Evolutionary conservation across 805 yeast genomes (phyloP), one percentile per base, ranked within the genome.

Genomic region (Kluyveromyces siamensis): DNA sequence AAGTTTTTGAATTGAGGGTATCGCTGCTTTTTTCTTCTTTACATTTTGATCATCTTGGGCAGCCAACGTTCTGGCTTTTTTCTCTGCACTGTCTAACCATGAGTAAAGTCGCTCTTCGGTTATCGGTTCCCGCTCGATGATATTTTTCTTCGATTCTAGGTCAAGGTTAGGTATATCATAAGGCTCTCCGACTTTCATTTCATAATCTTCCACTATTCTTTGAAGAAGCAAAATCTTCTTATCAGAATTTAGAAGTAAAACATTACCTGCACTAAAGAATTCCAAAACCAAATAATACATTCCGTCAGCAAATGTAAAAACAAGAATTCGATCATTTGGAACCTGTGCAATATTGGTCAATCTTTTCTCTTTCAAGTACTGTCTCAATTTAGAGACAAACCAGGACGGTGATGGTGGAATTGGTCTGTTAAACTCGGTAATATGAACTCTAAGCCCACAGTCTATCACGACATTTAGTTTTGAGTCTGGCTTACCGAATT

Each of bases 251-350:
- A 91, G 71, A 18, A 91, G 71, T 17, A 91, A 70, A 48, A 91
- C 78, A 61, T 91, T 91, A 27, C 99, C 99, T 2, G 96, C 96
- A 61, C 96, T 86, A 70, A 90, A 91, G 59, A 91, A 91, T 65
- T 91, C 99, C 47, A 91, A 66, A 0, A 87, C 96, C 54, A 91
- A 69, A 56, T 85, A 83, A 59, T 69, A 81, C 46, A 78, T 58
- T 2, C 96, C 96, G 58, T 87, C 96, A 41, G 90, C 81, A 67
- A 91, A 91, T 51, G 87, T 81, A 41, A 91, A 65, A 0, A 89
- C 95, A 41, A 87, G 71, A n/a, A 87, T 79, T 64, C 98, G 75
- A 61, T 89, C 96, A 58, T 81, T 77, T 0, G 81, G 83, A 5
- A 91, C 77, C 55, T 89, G 95, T 54, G 75, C 78, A 41, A 91